A percentile compares a stretch with the other conserved stretches of the same genome.
phyloP scores from a whole-genome alignment of 225 moss, liverwort and hornwort genomes.

The Anthoceros angustus region DNA sequence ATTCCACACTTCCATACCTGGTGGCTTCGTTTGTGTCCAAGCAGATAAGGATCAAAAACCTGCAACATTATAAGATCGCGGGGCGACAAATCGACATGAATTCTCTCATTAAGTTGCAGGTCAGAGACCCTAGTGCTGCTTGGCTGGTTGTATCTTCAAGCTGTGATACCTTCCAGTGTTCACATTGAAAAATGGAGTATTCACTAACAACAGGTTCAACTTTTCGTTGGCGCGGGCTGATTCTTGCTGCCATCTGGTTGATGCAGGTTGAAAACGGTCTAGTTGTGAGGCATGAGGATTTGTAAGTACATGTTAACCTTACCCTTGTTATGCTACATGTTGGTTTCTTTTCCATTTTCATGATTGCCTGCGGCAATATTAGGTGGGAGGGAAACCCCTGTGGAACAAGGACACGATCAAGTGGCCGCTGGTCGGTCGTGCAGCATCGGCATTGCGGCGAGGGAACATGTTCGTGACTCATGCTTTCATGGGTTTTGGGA shows the following conservation, averaged over 20 bases:
- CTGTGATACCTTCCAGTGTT: not conserved
- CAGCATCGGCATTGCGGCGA: conserved; percentile 40
- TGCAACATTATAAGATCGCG: conserved; percentile 62
- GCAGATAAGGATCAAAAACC: conserved; percentile 70
- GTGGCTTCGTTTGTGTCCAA: not conserved
- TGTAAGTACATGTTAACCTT: conserved; percentile 34
- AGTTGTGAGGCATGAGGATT: conserved; percentile 64
- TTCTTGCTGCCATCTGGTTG: not conserved
- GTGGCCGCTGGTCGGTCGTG: conserved; percentile 58
- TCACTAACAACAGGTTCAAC: too few relatives aligned
- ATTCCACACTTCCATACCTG: not conserved
- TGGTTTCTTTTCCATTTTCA: not conserved
- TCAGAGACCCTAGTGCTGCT: conserved; percentile 9
- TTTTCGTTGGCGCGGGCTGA: not conserved
- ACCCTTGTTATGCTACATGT: not conserved
- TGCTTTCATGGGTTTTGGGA: conserved; percentile 68
- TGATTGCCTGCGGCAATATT: not conserved
- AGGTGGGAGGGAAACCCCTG: conserved; percentile 69
- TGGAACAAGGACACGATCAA: conserved; percentile 45
- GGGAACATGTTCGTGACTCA: conserved; percentile 71
- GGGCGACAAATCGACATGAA: conserved; percentile 57
- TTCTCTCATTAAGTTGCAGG: conserved; percentile 76
- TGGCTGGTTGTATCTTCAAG: not conserved
- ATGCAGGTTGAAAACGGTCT: conserved; percentile 65
- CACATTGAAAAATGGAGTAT: not conserved